Evolutionary conservation across 2,329 filamentous ascomycete genomes (phyloP).

Genomic region (Trichoderma sp.): DNA sequence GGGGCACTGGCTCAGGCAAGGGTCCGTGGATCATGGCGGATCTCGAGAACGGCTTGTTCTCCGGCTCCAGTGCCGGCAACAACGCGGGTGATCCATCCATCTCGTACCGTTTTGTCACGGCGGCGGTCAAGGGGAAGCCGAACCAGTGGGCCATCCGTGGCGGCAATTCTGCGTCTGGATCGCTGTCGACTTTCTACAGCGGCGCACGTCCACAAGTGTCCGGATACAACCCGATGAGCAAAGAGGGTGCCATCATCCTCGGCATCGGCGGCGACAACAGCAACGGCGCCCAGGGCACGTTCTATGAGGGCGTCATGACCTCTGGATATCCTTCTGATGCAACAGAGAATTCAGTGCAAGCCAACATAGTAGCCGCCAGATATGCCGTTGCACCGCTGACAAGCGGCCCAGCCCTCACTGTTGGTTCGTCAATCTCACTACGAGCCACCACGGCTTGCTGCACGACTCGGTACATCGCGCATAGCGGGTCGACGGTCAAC

Average conservation of each 20-base stretch:
- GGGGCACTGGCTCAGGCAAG: conserved; percentile 14
- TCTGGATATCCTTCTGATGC: conserved; percentile 15
- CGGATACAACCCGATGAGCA: conserved; percentile 14
- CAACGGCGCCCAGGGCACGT: conserved; percentile 2
- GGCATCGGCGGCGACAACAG: conserved; percentile 12
- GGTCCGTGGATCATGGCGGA: conserved; percentile 20
- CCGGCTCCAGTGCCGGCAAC: neutral
- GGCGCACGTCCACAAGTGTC: neutral
- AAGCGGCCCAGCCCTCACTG: neutral
- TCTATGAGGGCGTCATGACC: conserved; percentile 21
- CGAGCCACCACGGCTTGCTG: conserved; percentile 11
- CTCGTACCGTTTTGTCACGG: conserved; percentile 6
- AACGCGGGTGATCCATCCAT: conserved; percentile 10
- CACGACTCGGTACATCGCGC: conserved; percentile 7
- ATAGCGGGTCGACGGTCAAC: conserved; percentile 3
- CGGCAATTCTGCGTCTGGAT: neutral
- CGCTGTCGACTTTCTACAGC: conserved; percentile 3
- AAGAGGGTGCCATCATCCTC: conserved; percentile 14
- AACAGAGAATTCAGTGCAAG: conserved; percentile 18
- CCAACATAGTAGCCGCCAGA: conserved; percentile 13
- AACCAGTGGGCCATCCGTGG: conserved; percentile 18
- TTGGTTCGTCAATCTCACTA: conserved; percentile 11
- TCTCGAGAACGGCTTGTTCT: conserved; percentile 17
- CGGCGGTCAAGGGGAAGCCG: conserved; percentile 5
- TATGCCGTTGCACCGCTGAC: neutral